A percentile compares a stretch with the other conserved stretches of the same genome.
Conservation (phyloP, 768 basidiomycete genomes). For the Amylocystis lapponica region DNA sequence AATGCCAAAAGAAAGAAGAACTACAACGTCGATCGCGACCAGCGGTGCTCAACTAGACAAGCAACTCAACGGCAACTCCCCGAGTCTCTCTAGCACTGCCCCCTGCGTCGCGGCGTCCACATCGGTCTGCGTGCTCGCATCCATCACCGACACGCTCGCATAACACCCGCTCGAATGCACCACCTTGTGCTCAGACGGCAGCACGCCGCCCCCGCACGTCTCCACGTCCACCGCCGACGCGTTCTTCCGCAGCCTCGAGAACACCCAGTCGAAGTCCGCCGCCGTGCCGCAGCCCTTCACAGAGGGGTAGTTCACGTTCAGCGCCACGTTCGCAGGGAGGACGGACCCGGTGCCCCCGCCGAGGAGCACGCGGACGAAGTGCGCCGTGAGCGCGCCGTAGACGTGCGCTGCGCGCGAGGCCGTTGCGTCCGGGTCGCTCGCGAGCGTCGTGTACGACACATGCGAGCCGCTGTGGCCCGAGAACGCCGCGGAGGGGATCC, state of each 20-base stretch:
- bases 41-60: neutral
- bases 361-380: slow-evolving; percentile 22
- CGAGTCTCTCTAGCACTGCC: slow-evolving; percentile 19
- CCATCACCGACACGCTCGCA: slow-evolving; percentile 26
- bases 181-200: slow-evolving; percentile 26
- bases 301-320: slow-evolving; percentile 34
- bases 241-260: slow-evolving; percentile 24
- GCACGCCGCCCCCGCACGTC: slow-evolving; percentile 25
- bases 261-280: slow-evolving; percentile 25
- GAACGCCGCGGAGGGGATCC: slow-evolving; percentile 46
- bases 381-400: slow-evolving; percentile 38
- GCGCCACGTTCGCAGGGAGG: slow-evolving; percentile 25
- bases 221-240: slow-evolving; percentile 21
- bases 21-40: too few relatives aligned
- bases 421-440: slow-evolving; percentile 26
- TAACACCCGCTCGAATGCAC: slow-evolving; percentile 23
- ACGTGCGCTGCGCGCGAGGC: slow-evolving; percentile 34
- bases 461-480: slow-evolving; percentile 36
- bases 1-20: too few relatives aligned
- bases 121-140: slow-evolving; percentile 26
- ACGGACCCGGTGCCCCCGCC: slow-evolving; percentile 14
- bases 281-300: slow-evolving; percentile 20
- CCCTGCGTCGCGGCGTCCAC: slow-evolving; percentile 26
- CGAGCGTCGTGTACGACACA: slow-evolving; percentile 46
- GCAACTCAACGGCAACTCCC: slow-evolving; percentile 7